Evolutionary conservation across 2,329 filamentous ascomycete species (phyloP).

Genomic region (Fusarium haematococcum): DNA sequence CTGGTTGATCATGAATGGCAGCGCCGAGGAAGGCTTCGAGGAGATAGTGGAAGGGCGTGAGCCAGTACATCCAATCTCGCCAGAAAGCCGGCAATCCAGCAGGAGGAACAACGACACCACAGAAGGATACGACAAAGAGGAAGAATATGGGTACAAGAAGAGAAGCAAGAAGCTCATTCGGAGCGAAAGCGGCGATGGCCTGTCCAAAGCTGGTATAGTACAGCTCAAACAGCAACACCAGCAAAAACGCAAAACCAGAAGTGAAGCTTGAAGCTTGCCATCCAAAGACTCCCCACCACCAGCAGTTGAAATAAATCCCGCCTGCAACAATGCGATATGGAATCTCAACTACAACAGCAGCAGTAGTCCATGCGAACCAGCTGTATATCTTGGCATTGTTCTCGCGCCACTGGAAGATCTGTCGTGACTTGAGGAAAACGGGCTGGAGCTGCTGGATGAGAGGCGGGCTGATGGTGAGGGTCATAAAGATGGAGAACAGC

Average conservation of each 20-base stretch:
- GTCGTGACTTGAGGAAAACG: slow-evolving; percentile 73
- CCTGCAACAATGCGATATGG: slow-evolving; percentile 76
- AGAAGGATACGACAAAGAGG: slow-evolving; percentile 77
- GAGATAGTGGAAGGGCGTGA: slow-evolving; percentile 76
- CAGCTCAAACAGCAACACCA: slow-evolving; percentile 74
- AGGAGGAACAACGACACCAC: slow-evolving; percentile 76
- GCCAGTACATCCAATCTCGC: slow-evolving; percentile 73
- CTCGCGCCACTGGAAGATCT: slow-evolving; percentile 78
- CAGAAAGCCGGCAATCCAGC: slow-evolving; percentile 70
- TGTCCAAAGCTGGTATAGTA: slow-evolving; percentile 75
- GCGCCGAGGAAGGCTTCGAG: slow-evolving; percentile 71
- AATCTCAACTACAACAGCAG: slow-evolving; percentile 74
- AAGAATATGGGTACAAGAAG: slow-evolving; percentile 77
- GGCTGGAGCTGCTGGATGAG: slow-evolving; percentile 84
- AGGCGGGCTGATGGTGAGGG: slow-evolving; percentile 78
- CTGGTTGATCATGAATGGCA: slow-evolving; percentile 64
- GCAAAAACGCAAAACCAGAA: slow-evolving; percentile 71
- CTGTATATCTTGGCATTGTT: slow-evolving; percentile 84
- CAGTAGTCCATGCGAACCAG: slow-evolving; percentile 77
- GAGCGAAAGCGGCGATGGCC: slow-evolving; percentile 73
- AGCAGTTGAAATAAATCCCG: slow-evolving; percentile 61
- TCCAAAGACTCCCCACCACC: slow-evolving; percentile 68
- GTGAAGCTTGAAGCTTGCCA: slow-evolving; percentile 64
- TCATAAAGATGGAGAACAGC: slow-evolving; percentile 82
- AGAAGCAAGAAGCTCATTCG: slow-evolving; percentile 75